phyloP scores from a whole-genome alignment of 73 alveolate species.

The Paramecium primaurelia region DNA sequence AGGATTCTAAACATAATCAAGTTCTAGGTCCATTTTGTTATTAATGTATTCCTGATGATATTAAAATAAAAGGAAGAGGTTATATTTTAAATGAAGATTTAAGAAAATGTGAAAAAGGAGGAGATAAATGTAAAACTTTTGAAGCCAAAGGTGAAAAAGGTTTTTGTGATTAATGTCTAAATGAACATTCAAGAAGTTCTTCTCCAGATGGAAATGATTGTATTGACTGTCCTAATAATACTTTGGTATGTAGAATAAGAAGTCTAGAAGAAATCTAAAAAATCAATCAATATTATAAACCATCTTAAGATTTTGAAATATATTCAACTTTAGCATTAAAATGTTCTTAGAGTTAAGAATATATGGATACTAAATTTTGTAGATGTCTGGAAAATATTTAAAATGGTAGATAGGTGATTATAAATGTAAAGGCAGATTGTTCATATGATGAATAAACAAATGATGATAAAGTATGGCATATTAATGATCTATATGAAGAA shows the following conservation, averaged over 20 bases:
- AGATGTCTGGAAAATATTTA: neutral
- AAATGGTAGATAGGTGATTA: neutral
- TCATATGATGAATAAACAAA: neutral
- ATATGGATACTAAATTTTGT: neutral
- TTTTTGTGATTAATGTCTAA: neutral
- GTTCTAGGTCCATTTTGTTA: slow-evolving; percentile 7
- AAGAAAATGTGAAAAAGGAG: neutral
- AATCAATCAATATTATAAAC: neutral
- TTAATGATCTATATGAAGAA: neutral
- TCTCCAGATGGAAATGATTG: neutral
- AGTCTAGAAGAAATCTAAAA: neutral
- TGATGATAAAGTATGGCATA: neutral
- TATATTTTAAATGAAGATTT: neutral
- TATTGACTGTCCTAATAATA: neutral
- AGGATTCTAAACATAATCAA: neutral
- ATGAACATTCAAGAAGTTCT: neutral
- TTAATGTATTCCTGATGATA: neutral
- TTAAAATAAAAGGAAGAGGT: neutral
- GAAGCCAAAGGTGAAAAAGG: neutral
- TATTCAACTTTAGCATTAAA: neutral
- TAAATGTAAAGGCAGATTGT: neutral
- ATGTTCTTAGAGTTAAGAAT: neutral
- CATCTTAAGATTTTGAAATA: neutral
- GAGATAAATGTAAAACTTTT: neutral
- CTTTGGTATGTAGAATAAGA: neutral